phyloP scores from a whole-genome alignment of 2,329 filamentous ascomycete genomes.

The Claviceps digitariae region DNA sequence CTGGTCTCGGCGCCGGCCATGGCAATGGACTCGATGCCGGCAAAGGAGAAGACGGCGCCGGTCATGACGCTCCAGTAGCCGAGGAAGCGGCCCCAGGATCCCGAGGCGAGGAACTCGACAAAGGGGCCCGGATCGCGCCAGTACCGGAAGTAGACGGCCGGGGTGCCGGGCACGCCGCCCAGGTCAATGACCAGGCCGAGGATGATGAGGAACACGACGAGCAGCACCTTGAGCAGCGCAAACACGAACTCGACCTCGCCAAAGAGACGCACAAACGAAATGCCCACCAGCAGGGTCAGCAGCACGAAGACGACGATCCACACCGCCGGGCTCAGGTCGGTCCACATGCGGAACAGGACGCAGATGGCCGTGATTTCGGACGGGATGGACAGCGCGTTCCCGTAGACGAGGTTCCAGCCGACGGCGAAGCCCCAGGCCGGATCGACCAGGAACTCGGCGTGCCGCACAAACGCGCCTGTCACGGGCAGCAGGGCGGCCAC shows the following conservation, averaged over 20 bases:
- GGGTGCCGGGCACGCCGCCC: conserved; percentile 44
- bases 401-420: conserved; percentile 42
- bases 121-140: conserved; percentile 58
- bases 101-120: conserved; percentile 46
- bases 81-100: conserved; percentile 49
- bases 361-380: conserved; percentile 50
- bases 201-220: conserved; percentile 49
- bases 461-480: conserved; percentile 49
- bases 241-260: conserved; percentile 45
- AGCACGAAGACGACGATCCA: conserved; percentile 37
- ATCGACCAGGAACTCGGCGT: conserved; percentile 47
- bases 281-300: conserved; percentile 41
- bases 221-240: conserved; percentile 41
- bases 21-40: conserved; percentile 49
- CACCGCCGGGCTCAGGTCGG: conserved; percentile 37
- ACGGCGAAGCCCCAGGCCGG: conserved; percentile 44
- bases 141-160: conserved; percentile 51
- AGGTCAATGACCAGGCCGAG: conserved; percentile 49
- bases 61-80: conserved; percentile 51
- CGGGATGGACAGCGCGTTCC: conserved; percentile 39
- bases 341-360: conserved; percentile 51
- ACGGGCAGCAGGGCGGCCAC: conserved; percentile 46
- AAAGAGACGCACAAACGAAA: conserved; percentile 43
- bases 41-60: conserved; percentile 54
- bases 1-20: conserved; percentile 48